phyloP scores from a whole-genome alignment of 306 rosid species.

The Prunus mongolica region DNA sequence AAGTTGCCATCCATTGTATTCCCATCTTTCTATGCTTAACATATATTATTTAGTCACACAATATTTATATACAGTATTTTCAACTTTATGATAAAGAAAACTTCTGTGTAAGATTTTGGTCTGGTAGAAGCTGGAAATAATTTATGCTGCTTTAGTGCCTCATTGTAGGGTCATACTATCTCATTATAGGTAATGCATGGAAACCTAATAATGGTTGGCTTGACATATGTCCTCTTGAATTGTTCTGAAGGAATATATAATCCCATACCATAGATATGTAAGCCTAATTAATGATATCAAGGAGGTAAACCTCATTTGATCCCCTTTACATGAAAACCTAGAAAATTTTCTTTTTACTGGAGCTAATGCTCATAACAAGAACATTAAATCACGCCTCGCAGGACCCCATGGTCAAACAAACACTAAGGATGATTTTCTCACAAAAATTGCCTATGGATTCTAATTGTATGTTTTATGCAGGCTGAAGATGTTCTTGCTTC shows the following conservation, averaged over 20 bases:
- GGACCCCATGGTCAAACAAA: not conserved
- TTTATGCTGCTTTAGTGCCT: not conserved
- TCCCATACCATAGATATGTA: not conserved
- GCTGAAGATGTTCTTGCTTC: conserved; percentile 68
- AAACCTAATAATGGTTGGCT: conserved; percentile 8
- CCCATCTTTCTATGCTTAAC: not conserved
- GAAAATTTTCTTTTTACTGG: not conserved
- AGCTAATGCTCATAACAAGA: not conserved
- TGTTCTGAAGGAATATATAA: not conserved
- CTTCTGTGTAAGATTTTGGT: not conserved
- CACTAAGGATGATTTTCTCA: not conserved
- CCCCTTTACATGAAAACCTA: not conserved
- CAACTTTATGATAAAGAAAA: not conserved
- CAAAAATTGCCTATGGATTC: conserved; percentile 11
- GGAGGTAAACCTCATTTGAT: not conserved
- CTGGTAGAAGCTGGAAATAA: not conserved
- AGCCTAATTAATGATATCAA: not conserved
- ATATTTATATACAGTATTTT: not conserved
- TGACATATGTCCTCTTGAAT: not conserved
- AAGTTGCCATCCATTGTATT: not conserved
- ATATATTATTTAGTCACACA: not conserved
- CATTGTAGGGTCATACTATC: not conserved
- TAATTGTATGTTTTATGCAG: conserved; percentile 37
- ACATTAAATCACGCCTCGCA: not conserved
- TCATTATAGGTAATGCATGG: not conserved